These are phyloP conservation scores for Coemansia sp. DNA, from an alignment of 192 early-diverging fungal species.

Conservation along the genomic window DNA sequence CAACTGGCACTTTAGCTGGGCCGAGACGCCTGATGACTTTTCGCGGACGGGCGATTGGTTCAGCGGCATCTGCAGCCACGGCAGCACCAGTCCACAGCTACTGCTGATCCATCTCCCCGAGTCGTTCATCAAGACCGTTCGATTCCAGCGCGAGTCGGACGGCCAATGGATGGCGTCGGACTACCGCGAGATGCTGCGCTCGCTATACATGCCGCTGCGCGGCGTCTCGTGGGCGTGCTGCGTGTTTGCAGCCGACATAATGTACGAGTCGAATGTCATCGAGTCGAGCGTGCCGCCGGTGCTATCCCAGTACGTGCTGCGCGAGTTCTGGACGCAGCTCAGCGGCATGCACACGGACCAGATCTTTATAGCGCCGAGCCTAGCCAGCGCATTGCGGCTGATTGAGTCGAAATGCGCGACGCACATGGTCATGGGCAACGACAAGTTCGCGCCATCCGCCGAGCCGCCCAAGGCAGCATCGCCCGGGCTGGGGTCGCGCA, in stretches of 20 bases:
- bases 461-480: conserved; percentile 2
- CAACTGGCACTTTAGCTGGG: conserved; percentile 47
- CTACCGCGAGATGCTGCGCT: conserved; percentile 37
- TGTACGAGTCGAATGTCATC: conserved; percentile 29
- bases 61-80: not conserved
- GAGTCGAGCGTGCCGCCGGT: conserved; percentile 32
- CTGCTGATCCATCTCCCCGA: conserved; percentile 45
- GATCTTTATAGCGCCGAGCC: conserved; percentile 34
- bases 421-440: not conserved
- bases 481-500: conserved; percentile 13
- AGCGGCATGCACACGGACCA: conserved; percentile 27
- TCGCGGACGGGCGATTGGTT: conserved; percentile 38
- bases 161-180: conserved; percentile 21
- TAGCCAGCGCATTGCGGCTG: conserved; percentile 29
- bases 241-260: conserved; percentile 35
- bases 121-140: conserved; percentile 21
- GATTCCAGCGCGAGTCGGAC: conserved; percentile 13
- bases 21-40: conserved; percentile 38
- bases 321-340: conserved; percentile 46
- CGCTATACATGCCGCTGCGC: conserved; percentile 38
- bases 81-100: conserved; percentile 14
- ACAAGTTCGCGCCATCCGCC: not conserved
- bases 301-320: conserved; percentile 41
- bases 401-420: conserved; percentile 25
- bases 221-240: conserved; percentile 29